Evolutionary conservation across 768 basidiomycete species (phyloP), one percentile per base, ranked within the genome.

Genomic region (Termitomyces sp.): DNA sequence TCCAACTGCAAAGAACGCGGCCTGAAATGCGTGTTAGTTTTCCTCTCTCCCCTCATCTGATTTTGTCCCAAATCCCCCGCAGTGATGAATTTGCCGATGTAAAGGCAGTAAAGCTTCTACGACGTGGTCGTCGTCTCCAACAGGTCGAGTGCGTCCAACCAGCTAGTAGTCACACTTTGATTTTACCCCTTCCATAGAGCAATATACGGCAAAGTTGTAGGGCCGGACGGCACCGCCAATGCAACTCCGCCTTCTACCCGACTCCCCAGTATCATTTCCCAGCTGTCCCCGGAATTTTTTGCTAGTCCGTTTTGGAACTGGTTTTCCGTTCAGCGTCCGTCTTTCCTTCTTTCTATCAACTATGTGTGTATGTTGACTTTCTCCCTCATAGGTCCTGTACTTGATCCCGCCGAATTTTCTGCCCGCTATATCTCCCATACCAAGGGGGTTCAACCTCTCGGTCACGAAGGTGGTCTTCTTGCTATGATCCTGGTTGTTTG

Each of bases 1-100:
- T 89, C 91, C 8, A 96, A 96, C 68, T 97, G 94, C 72, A 84
- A 78, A 63, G 91, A 95, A 69, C 87, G 94, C 43, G 86, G 85
- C 23, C 80, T 94, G 37, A 91, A 91, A 80, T 96, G 94, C 89
- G 88, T 96, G 92, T 94, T 77, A 63, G 92, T 82, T 17, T 14
- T 40, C 56, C 58, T 21, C 39, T 25, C 7, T 6, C 48, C n/a
- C n/a, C 47, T 58, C 42, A n/a, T 35, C 28, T 47, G 27, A 40
- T 42, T 52, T 10, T 55, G 50, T 48, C 21, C 50, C 40, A 59
- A 56, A 40, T n/a, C 39, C 19, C 41, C 46, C 37, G 16, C 69
- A 96, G 93, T 23, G 94, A 96, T 68, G 94, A 94, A 67, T 94
- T 91, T 64, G 91, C 91, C 21, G 88, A 94, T 63, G 85, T 94